Evolutionary conservation across 139 green algal genomes (phyloP).

Genomic region (Helicosporidium sp.): DNA sequence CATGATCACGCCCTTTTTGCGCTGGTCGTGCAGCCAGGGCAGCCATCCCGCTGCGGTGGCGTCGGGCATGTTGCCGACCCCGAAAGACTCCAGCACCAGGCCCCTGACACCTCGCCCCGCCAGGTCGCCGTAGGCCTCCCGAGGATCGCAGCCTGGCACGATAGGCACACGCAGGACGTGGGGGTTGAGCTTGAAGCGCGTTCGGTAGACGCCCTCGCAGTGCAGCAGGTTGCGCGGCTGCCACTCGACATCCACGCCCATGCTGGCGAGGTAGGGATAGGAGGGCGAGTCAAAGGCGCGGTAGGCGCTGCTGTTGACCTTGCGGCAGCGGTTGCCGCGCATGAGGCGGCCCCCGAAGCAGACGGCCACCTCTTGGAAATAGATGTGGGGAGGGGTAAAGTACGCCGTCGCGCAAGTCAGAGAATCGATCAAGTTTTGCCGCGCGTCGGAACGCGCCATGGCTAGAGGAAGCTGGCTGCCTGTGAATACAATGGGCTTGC

Average conservation of each 20-base stretch:
- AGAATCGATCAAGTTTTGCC: constrained; percentile 71
- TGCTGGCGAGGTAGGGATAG: constrained; percentile 51
- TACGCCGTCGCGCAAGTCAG: constrained; percentile 43
- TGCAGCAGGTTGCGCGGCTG: constrained; percentile 26
- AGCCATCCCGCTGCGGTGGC: constrained; percentile 40
- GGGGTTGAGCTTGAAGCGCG: constrained; percentile 53
- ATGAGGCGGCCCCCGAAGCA: constrained; percentile 77
- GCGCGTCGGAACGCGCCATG: constrained; percentile 57
- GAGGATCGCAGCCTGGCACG: constrained; percentile 56
- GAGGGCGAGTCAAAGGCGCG: constrained; percentile 42
- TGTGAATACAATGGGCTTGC: constrained; percentile 10
- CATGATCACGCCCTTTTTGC: constrained; percentile 25
- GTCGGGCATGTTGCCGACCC: constrained; percentile 78
- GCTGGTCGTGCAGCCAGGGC: constrained; percentile 58
- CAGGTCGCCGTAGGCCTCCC: constrained; percentile 55
- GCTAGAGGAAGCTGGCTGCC: constrained; percentile 65
- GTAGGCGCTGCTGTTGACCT: constrained; percentile 38
- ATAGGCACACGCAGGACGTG: constrained; percentile 64
- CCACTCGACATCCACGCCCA: constrained; percentile 63
- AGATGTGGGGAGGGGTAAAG: constrained; percentile 39
- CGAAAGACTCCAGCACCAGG: constrained; percentile 75
- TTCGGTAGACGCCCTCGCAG: constrained; percentile 44
- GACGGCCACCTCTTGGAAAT: constrained; percentile 57
- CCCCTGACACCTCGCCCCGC: constrained; percentile 39
- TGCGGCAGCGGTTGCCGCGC: constrained; percentile 61